A percentile compares a stretch with the other conserved stretches of the same genome.
Conservation (phyloP, 164 flowering plant species). For the Aristolochia californica region DNA sequence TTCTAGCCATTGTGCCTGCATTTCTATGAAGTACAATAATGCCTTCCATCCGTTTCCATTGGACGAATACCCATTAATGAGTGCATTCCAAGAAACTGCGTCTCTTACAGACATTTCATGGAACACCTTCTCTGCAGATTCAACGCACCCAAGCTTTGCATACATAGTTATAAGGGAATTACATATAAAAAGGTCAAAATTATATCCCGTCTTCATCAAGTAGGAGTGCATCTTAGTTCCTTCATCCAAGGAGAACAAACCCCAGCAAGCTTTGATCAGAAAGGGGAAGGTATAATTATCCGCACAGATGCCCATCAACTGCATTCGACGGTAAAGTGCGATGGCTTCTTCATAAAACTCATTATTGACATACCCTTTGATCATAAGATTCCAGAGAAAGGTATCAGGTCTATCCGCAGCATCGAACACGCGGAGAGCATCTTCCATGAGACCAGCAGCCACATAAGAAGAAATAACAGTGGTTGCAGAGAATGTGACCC, state of each 20-base stretch:
- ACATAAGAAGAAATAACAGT: constrained; percentile 15
- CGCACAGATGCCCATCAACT: constrained; percentile 4
- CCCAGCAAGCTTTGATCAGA: constrained; percentile 50
- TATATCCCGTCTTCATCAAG: constrained; percentile 39
- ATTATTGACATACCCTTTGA: constrained; percentile 17
- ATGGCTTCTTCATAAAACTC: constrained; percentile 13
- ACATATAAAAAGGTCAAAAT: constrained; percentile 34
- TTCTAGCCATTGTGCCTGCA: constrained; percentile 24
- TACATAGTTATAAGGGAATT: constrained; percentile 54
- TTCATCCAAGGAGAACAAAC: constrained; percentile 16
- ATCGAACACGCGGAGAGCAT: constrained; percentile 46
- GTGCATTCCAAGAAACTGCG: constrained; percentile 68
- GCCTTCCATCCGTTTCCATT: constrained; percentile 37
- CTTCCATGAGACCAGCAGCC: constrained; percentile 31
- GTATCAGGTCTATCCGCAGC: constrained; percentile 19
- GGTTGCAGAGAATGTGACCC: constrained; percentile 7
- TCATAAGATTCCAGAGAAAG: constrained; percentile 45
- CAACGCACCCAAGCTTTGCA: constrained; percentile 38
- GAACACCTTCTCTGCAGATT: constrained; percentile 40
- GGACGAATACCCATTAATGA: constrained; percentile 44
- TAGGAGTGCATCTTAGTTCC: constrained; percentile 39
- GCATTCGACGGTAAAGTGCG: constrained; percentile 13
- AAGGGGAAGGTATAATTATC: constrained; percentile 32
- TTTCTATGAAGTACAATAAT: constrained; percentile 26
- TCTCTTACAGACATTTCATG: constrained; percentile 44